phyloP scores from a whole-genome alignment of 768 basidiomycete species.

The Mycena filopes region DNA sequence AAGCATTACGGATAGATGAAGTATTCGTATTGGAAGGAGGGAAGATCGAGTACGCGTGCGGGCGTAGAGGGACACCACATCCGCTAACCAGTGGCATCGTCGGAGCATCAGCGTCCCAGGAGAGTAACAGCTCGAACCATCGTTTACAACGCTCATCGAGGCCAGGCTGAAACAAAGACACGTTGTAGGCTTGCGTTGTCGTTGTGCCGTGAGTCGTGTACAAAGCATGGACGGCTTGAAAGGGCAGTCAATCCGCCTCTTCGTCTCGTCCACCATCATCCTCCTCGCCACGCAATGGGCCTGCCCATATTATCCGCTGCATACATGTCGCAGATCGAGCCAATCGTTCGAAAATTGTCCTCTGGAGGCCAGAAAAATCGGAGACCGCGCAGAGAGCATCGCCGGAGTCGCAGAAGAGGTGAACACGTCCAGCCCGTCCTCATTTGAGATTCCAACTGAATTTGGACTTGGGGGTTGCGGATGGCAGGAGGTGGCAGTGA shows the following conservation, averaged over 20 bases:
- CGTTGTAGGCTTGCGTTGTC: constrained; percentile 10
- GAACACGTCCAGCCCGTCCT: neutral
- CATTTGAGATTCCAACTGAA: neutral
- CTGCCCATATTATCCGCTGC: constrained; percentile 45
- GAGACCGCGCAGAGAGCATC: constrained; percentile 6
- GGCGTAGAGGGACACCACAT: too few relatives aligned
- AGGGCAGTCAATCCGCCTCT: neutral
- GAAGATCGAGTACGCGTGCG: too few relatives aligned
- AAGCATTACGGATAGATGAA: too few relatives aligned
- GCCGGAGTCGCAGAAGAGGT: constrained; percentile 13
- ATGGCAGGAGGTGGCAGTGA: neutral
- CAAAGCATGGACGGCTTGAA: neutral
- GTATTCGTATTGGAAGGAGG: too few relatives aligned
- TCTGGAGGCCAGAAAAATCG: constrained; percentile 5
- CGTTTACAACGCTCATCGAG: neutral
- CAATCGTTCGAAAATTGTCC: neutral
- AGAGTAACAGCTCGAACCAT: too few relatives aligned
- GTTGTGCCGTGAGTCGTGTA: neutral
- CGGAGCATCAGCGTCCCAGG: too few relatives aligned
- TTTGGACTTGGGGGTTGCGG: neutral
- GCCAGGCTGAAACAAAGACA: constrained; percentile 10
- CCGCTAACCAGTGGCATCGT: too few relatives aligned
- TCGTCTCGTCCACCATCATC: constrained; percentile 2
- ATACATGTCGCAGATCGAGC: constrained; percentile 35
- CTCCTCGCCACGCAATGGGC: constrained; percentile 28